Base-by-base conservation (phyloP, 768 basidiomycete genomes). In the Tulasnella calospora region DNA sequence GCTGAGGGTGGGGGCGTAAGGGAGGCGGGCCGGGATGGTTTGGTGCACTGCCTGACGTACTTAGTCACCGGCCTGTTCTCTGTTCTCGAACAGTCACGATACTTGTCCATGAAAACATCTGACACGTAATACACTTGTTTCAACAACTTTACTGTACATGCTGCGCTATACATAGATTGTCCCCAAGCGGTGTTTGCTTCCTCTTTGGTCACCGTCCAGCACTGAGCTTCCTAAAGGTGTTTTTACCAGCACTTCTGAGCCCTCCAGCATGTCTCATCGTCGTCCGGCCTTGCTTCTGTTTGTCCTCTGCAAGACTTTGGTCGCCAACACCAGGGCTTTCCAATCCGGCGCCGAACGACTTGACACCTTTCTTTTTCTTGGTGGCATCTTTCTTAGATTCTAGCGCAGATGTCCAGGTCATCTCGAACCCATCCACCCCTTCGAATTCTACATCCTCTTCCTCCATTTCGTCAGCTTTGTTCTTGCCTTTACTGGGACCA, bases 301-400 rank as follows among this genome's bases (percentile, higher is more conserved):
- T 73, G 94, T 93, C 79, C 88, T 88, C 80, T 92, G 84, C 81
- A 35, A 81, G 81, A 38, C 82, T 81, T 21, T 79, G 85, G 13
- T 85, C 83, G 55, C 88, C 89, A 71, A 86, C 87, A 2, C 89
- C 88, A 1, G 94, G 94, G 81, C 88, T 91, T 87, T 98, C 95
- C 90, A 99, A 86, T 33, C 96, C 95, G 67, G 91, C 92, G 36
- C 95, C 96, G 82, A 97, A 96, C 69, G 84, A 85, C 84, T 96
- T 94, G 61, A 91, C 89, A 36, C 90, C 91, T 83, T 89, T 91
- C 82, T 80, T 81, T 6, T 82, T 84, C 83, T 82, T 84, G 82
- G 81, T 83, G 61, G 81, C 81, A 81, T 81, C 55, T 79, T 83
- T 84, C 41, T 85, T 85, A 13, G 61, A 27, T 19, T 23, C 17